Evolutionary conservation across 202 grass and related monocot species (phyloP), one percentile per base, ranked within the genome.

Genomic region (Saccharum hybrid): DNA sequence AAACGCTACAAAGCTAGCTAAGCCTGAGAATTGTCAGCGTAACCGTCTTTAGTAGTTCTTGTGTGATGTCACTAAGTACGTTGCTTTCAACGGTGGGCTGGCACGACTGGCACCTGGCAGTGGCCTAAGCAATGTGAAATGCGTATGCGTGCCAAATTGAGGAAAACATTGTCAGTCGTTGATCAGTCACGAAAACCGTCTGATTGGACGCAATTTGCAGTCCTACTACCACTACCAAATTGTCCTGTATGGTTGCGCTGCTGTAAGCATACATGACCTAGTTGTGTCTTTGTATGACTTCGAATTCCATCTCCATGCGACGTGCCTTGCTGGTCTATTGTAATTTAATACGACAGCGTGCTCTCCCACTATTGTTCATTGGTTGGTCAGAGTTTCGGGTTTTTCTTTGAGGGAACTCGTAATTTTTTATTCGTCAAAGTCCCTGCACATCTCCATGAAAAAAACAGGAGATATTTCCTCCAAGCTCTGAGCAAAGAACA

Each of bases 201-300:
- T 33, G n/a, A 11, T 48, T 86, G 7, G 8, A 18, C n/a, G 42
- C 21, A 59, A 57, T 37, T 83, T 63, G 39, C 41, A 71, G 15
- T 16, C 56, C 51, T 38, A 14, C 51, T 28, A 10, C 18, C 43
- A 21, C 56, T 60, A 60, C 56, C 56, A 60, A 85, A 38, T 22
- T 66, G 42, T 22, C 37, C 4, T 75, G 4, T 11, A 19, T 51
- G 30, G n/a, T 66, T 67, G 23, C 43, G 14, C 63, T 26, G 34
- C 66, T 78, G 33, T 42, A 40, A 78, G 73, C 57, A 68, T 39
- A 1, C 3, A 36, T 78, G 73, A 78, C 51, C 40, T 80, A 66
- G 18, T 19, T 63, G 31, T 3, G 19, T 69, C 49, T 48, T 39
- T 38, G 28, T 65, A 67, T 43, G 79, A 76, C 79, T 82, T 87